Conservation (phyloP, 441 rosid species). For the Brassica balearica region DNA sequence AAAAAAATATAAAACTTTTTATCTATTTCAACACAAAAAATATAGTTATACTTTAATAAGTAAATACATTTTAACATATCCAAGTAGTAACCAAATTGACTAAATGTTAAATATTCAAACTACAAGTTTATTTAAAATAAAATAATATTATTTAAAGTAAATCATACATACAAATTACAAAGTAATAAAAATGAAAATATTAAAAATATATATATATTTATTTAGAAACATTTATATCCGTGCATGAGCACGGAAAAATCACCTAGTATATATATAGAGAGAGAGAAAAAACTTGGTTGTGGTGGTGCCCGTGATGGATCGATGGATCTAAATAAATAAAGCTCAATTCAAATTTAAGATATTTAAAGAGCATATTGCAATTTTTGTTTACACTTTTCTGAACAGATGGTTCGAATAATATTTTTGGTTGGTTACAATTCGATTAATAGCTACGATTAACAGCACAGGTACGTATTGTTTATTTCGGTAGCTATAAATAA, state of each 20-base stretch:
- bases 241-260: too few species aligned
- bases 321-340: background rate
- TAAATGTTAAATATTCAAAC: background rate
- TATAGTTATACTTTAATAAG: background rate
- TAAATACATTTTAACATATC: background rate
- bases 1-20: too few species aligned
- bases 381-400: conserved; percentile 1
- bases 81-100: background rate
- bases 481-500: background rate
- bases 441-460: background rate
- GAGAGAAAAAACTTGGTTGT: conserved; percentile 2
- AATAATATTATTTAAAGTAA: too few species aligned
- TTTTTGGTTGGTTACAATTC: background rate
- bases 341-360: conserved; percentile 9
- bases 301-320: background rate
- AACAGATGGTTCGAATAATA: background rate
- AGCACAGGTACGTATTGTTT: background rate
- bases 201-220: too few species aligned
- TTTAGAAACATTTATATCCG: too few species aligned
- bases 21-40: background rate
- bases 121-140: background rate
- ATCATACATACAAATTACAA: too few species aligned
- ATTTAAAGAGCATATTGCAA: background rate
- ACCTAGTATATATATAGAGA: too few species aligned
- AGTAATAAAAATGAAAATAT: too few species aligned